These are phyloP conservation scores for Backusella mclennaniae DNA, from an alignment of 192 early-diverging fungal genomes.

Conservation along the genomic window DNA sequence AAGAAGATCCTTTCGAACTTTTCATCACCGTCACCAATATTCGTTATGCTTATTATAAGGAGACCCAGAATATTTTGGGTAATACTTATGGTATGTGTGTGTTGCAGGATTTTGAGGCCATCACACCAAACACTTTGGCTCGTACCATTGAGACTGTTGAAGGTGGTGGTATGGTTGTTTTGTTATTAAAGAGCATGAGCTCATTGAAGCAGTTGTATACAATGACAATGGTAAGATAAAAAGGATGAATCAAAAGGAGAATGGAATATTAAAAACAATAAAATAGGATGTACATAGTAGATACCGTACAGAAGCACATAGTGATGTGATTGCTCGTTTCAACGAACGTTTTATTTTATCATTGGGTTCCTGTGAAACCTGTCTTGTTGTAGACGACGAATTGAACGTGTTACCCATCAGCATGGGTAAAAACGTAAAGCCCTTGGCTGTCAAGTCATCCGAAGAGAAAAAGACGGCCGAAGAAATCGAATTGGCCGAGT, in stretches of 20 bases:
- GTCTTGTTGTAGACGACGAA: slow-evolving; percentile 97
- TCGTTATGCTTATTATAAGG: slow-evolving; percentile 99
- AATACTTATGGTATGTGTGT: slow-evolving; percentile 99
- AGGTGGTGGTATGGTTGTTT: slow-evolving; percentile 92
- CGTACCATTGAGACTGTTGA: slow-evolving; percentile 98
- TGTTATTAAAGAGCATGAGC: slow-evolving; percentile 93
- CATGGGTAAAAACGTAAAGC: slow-evolving; percentile 91
- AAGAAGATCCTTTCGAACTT: slow-evolving; percentile 98
- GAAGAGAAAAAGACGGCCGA: slow-evolving; percentile 46
- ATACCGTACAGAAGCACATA: slow-evolving; percentile 92
- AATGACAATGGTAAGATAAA: slow-evolving; percentile 83
- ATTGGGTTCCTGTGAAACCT: slow-evolving; percentile 81
- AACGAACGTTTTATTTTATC: slow-evolving; percentile 98
- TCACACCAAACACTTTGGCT: slow-evolving; percentile 96
- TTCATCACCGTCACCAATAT: slow-evolving; percentile 95
- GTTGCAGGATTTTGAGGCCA: slow-evolving; percentile 96
- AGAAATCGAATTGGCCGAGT: slow-evolving; percentile 68
- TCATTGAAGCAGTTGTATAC: slow-evolving; percentile 97
- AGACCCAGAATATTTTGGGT: slow-evolving; percentile 96
- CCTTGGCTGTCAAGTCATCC: slow-evolving; percentile 60
- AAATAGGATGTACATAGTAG: slow-evolving; percentile 88
- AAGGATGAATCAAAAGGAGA: no score
- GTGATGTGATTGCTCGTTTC: slow-evolving; percentile 93
- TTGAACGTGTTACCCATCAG: slow-evolving; percentile 96
- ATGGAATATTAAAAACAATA: neutral